A percentile compares a stretch with the other conserved stretches of the same genome.
phyloP scores from a whole-genome alignment of 1,284 basidiomycete species.

The Trichosporon sp. region DNA sequence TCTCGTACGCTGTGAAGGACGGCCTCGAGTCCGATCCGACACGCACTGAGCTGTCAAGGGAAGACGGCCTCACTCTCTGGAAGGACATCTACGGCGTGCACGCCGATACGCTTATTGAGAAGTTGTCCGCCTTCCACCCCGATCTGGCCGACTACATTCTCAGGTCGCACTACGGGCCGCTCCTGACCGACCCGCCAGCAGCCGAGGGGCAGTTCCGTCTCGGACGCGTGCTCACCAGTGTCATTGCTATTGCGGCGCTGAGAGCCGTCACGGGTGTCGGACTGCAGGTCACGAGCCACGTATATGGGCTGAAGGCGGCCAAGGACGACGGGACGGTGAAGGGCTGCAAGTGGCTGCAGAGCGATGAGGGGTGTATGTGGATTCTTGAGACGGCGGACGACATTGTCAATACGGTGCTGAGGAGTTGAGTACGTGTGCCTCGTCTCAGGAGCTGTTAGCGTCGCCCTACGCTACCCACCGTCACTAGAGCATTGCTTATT shows the following conservation, averaged over 20 bases:
- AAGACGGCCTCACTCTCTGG: constrained; percentile 72
- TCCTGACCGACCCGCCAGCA: constrained; percentile 74
- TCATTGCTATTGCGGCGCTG: constrained; percentile 85
- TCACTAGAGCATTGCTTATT: too few relatives aligned
- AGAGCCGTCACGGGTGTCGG: constrained; percentile 85
- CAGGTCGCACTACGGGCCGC: constrained; percentile 79
- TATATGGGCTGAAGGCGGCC: constrained; percentile 73
- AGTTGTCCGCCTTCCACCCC: constrained; percentile 74
- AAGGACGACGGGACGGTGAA: constrained; percentile 66
- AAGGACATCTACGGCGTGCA: constrained; percentile 88
- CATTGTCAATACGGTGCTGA: not conserved
- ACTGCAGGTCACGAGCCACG: constrained; percentile 89
- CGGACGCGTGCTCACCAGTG: constrained; percentile 80
- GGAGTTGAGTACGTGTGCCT: not conserved
- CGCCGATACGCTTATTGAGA: constrained; percentile 82
- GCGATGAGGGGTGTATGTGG: constrained; percentile 89
- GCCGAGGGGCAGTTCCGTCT: constrained; percentile 57
- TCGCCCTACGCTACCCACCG: too few relatives aligned
- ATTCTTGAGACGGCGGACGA: constrained; percentile 81
- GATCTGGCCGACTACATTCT: constrained; percentile 82
- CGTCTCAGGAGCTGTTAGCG: too few relatives aligned
- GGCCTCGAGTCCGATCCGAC: constrained; percentile 18
- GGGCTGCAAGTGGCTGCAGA: constrained; percentile 79
- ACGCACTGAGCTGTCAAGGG: constrained; percentile 60
- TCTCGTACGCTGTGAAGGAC: constrained; percentile 72